A percentile compares a stretch with the other conserved stretches of the same genome.
phyloP scores from a whole-genome alignment of 73 alveolate species.

The Paramecium primaurelia region DNA sequence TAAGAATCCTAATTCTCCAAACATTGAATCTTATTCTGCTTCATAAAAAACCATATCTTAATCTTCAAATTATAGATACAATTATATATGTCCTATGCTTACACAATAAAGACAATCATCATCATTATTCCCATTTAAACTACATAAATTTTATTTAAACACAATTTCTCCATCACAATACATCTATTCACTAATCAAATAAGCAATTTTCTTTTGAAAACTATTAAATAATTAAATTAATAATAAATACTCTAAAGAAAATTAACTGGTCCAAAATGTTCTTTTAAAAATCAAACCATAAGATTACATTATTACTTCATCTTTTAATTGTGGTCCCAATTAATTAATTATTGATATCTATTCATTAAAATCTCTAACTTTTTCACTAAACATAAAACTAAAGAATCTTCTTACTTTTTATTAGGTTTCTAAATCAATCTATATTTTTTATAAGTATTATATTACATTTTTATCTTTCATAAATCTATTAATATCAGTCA shows the following conservation, averaged over 20 bases:
- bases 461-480: constrained; percentile 49
- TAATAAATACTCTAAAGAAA: background rate
- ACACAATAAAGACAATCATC: constrained; percentile 33
- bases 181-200: constrained; percentile 16
- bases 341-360: background rate
- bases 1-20: constrained; percentile 25
- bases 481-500: constrained; percentile 43
- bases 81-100: background rate
- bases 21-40: background rate
- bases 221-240: background rate
- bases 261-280: background rate
- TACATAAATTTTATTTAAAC: background rate
- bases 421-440: constrained; percentile 40
- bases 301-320: constrained; percentile 38
- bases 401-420: constrained; percentile 41
- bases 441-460: background rate
- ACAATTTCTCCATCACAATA: constrained; percentile 38
- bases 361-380: constrained; percentile 36
- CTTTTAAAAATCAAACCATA: background rate
- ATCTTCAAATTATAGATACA: background rate
- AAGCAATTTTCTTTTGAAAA: constrained; percentile 13
- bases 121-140: constrained; percentile 28
- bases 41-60: background rate
- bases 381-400: constrained; percentile 16
- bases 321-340: constrained; percentile 35